A percentile compares a stretch with the other conserved stretches of the same genome.
Evolutionary conservation across 1,284 basidiomycete species (phyloP).

Genomic region (Ceratobasidium sp.): DNA sequence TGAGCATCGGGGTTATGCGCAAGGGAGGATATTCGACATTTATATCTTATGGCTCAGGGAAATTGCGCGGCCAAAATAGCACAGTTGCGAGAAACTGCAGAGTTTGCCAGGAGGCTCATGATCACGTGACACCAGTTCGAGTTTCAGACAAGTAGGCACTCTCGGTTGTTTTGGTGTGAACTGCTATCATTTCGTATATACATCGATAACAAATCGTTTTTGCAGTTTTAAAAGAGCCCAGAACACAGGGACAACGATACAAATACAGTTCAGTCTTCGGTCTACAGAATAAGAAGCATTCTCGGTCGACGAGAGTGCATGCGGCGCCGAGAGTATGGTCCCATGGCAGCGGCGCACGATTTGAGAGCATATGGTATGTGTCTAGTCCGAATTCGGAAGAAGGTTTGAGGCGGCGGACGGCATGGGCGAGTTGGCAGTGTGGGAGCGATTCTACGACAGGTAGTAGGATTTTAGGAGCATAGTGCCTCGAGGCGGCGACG

Average conservation of each 20-base stretch:
- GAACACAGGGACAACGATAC: not conserved
- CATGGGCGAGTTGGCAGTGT: not conserved
- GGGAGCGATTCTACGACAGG: not conserved
- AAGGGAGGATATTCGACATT: too few relatives aligned
- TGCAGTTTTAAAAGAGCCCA: not conserved
- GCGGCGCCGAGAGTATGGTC: not conserved
- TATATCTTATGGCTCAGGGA: too few relatives aligned
- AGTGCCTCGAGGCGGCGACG: not conserved
- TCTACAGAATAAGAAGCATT: not conserved
- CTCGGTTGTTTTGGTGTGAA: too few relatives aligned
- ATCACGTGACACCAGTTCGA: too few relatives aligned
- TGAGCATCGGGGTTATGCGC: too few relatives aligned
- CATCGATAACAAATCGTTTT: too few relatives aligned
- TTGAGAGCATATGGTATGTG: not conserved
- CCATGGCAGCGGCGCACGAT: not conserved
- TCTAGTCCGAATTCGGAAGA: not conserved
- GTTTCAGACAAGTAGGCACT: too few relatives aligned
- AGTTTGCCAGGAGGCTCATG: too few relatives aligned
- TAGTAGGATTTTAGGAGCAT: not conserved
- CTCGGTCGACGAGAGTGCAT: not conserved
- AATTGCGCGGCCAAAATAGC: too few relatives aligned
- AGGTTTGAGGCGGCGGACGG: not conserved
- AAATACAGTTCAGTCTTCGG: not conserved
- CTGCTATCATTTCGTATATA: too few relatives aligned
- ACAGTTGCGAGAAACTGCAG: too few relatives aligned